A percentile compares a stretch with the other conserved stretches of the same genome.
Evolutionary conservation across 805 yeast genomes (phyloP).

Genomic region (Torulaspora indica): DNA sequence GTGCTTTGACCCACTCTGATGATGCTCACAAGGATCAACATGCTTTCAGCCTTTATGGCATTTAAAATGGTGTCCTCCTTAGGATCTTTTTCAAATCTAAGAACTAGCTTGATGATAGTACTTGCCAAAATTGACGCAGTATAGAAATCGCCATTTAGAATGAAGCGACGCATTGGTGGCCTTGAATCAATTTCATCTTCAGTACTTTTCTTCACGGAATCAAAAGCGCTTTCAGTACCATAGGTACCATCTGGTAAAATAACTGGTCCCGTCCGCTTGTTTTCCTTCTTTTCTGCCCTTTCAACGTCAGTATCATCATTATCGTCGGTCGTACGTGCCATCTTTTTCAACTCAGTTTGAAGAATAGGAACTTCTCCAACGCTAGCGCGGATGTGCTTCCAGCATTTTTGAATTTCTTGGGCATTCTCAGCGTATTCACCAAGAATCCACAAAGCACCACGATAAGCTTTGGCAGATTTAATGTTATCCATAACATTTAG

Average conservation of each 20-base stretch:
- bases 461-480: slow-evolving; percentile 83
- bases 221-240: slow-evolving; percentile 83
- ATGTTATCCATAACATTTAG: slow-evolving; percentile 57
- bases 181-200: slow-evolving; percentile 43
- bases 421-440: slow-evolving; percentile 85
- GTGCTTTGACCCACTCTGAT: slow-evolving; percentile 79
- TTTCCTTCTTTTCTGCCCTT: slow-evolving; percentile 16
- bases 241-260: slow-evolving; percentile 98
- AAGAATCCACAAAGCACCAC: slow-evolving; percentile 92
- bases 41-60: slow-evolving; percentile 90
- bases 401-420: slow-evolving; percentile 67
- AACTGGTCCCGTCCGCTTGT: slow-evolving; percentile 58
- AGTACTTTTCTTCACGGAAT: slow-evolving; percentile 76
- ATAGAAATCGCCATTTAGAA: slow-evolving; percentile 85
- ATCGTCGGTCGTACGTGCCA: slow-evolving; percentile 37
- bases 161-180: slow-evolving; percentile 76
- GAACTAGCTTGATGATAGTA: slow-evolving; percentile 79
- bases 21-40: slow-evolving; percentile 86
- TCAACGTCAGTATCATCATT: slow-evolving; percentile 30
- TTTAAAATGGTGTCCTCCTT: slow-evolving; percentile 57
- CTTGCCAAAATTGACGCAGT: slow-evolving; percentile 83
- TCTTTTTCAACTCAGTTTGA: slow-evolving; percentile 57
- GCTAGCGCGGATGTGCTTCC: slow-evolving; percentile 79
- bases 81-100: slow-evolving; percentile 62
- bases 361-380: slow-evolving; percentile 90